These are phyloP conservation scores for Musa balbisiana DNA, from an alignment of 202 grass and related monocot genomes.

Conservation along the genomic window DNA sequence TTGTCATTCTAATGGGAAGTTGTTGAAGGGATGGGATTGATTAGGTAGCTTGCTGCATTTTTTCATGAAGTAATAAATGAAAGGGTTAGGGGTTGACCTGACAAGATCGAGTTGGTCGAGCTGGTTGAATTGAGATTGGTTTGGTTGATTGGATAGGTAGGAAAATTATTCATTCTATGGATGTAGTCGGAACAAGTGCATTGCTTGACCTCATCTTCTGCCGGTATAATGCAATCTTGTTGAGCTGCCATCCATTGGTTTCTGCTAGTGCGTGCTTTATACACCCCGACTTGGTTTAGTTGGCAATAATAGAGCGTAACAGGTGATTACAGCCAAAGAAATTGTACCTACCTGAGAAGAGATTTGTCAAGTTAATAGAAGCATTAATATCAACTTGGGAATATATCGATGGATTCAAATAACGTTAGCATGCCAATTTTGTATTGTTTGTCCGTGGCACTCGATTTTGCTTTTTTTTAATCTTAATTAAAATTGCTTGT, in stretches of 20 bases:
- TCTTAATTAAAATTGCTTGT: no score
- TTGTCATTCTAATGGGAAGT: not conserved
- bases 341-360: no score
- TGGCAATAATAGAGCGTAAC: not conserved
- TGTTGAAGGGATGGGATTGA: not conserved
- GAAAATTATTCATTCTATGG: not conserved
- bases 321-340: not conserved
- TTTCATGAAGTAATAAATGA: not conserved
- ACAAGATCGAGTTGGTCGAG: conserved; percentile 23
- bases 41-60: not conserved
- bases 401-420: no score
- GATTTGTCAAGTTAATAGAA: no score
- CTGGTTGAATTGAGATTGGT: conserved; percentile 15
- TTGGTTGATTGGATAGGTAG: conserved; percentile 36
- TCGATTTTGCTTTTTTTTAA: no score
- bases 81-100: conserved; percentile 14
- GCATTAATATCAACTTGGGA: no score
- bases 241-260: conserved; percentile 8
- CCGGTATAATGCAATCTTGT: not conserved
- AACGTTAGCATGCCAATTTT: no score
- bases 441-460: no score
- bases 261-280: not conserved
- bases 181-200: not conserved
- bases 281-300: not conserved
- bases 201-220: not conserved